Base-by-base conservation (phyloP, 306 rosid species). In the Lathyrus oleraceus region DNA sequence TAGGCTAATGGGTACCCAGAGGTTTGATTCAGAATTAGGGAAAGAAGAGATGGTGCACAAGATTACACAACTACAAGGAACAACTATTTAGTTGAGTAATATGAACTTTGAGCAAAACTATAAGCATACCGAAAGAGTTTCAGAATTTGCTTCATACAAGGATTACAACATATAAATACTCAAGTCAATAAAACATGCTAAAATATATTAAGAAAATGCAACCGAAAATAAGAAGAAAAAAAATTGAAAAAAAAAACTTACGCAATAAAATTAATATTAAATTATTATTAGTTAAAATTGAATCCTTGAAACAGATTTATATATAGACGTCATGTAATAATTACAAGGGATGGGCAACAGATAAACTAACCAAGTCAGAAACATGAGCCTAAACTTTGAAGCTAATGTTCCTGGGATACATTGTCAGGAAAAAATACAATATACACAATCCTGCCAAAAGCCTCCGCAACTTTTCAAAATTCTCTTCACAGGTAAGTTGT, bases 291-390 rank as follows among this genome's bases (percentile, higher is more conserved):
- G 27, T n/a, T 62, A 57, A 83, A 81, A 78, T 28, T 68, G 32
- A 63, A 64, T 44, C 80, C 65, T 64, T 69, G 79, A 72, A 65
- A 71, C 71, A 65, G 68, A 74, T 81, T 72, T 76, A 81, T 81
- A 79, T 79, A 71, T 70, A 69, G 61, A 76, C 59, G 83, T 77
- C 47, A 66, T 67, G 75, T 76, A 80, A 79, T 80, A 86, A 81
- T 73, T 87, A 83, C 91, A 91, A 72, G 85, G 88, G 82, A 70
- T 65, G 76, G 76, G 99, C 85, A 79, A 77, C 87, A 78, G 90
- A 82, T 84, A 79, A 82, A 95, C 99, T 95, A 91, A 95, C 99
- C 99, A 84, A 88, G 93, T 84, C 84, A 87, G 89, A 87, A 88
- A 95, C 83, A 85, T 66, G 88, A 79, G 95, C 88, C 82, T 85